A percentile compares a stretch with the other conserved stretches of the same genome.
phyloP scores from a whole-genome alignment of 176 grass and related monocot species.

The Thinopyrum elongatum region DNA sequence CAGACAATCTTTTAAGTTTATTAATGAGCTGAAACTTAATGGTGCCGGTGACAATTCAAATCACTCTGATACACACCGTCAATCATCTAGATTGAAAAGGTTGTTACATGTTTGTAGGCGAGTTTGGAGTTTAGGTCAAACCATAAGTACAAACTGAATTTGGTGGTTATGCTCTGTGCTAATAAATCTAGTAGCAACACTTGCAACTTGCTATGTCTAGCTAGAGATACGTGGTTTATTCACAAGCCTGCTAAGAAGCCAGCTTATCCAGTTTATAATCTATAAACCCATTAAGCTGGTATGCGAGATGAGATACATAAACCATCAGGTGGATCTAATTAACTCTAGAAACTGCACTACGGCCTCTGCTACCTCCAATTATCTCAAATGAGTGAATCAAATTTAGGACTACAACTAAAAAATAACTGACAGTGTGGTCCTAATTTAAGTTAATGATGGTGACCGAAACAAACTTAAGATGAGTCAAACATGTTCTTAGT shows the following conservation, averaged over 20 bases:
- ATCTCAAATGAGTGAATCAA: neutral
- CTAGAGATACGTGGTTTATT: neutral
- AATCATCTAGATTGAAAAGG: neutral
- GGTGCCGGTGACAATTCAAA: neutral
- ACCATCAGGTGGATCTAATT: neutral
- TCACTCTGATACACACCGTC: neutral
- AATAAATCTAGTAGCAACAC: conserved; percentile 17
- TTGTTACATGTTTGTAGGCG: neutral
- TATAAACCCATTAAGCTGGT: neutral
- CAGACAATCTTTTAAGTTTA: neutral
- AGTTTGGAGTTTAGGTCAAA: neutral
- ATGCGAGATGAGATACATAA: neutral
- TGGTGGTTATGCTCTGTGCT: neutral
- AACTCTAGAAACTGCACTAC: neutral
- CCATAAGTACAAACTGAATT: neutral
- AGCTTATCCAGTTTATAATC: neutral
- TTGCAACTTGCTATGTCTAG: neutral
- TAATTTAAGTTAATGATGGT: neutral
- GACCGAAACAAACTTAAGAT: conserved; percentile 13
- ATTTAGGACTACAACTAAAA: neutral
- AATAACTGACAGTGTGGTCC: neutral
- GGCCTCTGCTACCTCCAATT: neutral
- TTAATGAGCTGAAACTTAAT: neutral
- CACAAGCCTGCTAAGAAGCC: neutral
- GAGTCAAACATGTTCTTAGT: neutral